Evolutionary conservation across 2,329 filamentous ascomycete species (phyloP).

Genomic region (Cyanodermella asteris): DNA sequence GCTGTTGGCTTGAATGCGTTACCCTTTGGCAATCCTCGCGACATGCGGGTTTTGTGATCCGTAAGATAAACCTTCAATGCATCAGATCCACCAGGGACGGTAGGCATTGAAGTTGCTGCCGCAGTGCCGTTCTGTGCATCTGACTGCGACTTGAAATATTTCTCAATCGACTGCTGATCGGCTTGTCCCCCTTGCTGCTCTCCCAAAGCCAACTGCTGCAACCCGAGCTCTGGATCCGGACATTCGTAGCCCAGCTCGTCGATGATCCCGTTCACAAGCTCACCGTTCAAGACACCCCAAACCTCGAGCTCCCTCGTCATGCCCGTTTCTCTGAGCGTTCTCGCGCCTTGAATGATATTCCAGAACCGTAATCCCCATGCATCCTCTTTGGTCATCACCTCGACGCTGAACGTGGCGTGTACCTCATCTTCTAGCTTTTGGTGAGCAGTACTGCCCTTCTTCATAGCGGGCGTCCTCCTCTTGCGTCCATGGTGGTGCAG

Average conservation of each 20-base stretch:
- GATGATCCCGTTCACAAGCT: constrained; percentile 74
- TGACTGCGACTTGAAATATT: constrained; percentile 18
- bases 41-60: constrained; percentile 69
- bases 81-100: constrained; percentile 1
- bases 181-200: constrained; percentile 17
- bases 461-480: constrained; percentile 62
- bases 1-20: constrained; percentile 50
- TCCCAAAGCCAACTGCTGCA: constrained; percentile 21
- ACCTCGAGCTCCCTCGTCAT: constrained; percentile 58
- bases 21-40: constrained; percentile 39
- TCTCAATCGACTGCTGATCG: constrained; percentile 23
- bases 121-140: constrained; percentile 7
- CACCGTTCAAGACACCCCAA: constrained; percentile 64
- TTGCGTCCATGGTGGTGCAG: constrained; percentile 58
- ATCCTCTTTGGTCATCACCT: constrained; percentile 57
- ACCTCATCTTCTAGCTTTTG: constrained; percentile 69
- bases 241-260: constrained; percentile 64
- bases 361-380: constrained; percentile 62
- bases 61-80: constrained; percentile 41
- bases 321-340: constrained; percentile 48
- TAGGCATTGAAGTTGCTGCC: no score
- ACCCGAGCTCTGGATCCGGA: constrained; percentile 50
- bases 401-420: constrained; percentile 52
- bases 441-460: constrained; percentile 57
- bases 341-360: constrained; percentile 75